phyloP scores from a whole-genome alignment of 202 grass and related monocot species.

The Saccharum hybrid region DNA sequence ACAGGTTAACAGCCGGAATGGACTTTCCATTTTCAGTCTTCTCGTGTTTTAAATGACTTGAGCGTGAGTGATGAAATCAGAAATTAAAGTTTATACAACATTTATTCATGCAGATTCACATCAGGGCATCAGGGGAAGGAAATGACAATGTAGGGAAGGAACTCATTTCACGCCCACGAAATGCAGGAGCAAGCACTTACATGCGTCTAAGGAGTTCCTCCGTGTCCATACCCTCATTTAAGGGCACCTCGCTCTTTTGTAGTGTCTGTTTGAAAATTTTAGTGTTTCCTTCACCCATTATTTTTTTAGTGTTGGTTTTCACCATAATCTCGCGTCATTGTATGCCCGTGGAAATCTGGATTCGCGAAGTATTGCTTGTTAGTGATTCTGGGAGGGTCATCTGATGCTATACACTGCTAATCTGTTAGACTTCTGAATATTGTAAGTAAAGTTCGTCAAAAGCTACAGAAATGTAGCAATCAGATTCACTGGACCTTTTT shows the following conservation, averaged over 20 bases:
- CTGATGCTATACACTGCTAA: slow-evolving; percentile 9
- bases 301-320: neutral
- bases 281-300: neutral
- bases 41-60: slow-evolving; percentile 21
- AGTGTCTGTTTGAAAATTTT: neutral
- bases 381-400: neutral
- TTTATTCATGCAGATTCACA: slow-evolving; percentile 20
- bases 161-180: neutral
- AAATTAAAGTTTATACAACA: neutral
- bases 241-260: neutral
- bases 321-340: neutral
- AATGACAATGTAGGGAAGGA: neutral
- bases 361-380: neutral
- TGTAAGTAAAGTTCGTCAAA: neutral
- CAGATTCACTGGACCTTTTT: neutral
- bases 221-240: neutral
- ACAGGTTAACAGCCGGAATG: slow-evolving; percentile 6
- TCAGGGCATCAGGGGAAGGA: neutral
- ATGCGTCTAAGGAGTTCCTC: neutral
- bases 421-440: neutral
- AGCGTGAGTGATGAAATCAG: neutral
- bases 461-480: neutral
- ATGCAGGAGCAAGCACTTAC: neutral
- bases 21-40: neutral
- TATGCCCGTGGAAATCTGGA: neutral